Base-by-base conservation (phyloP, 2,329 filamentous ascomycete species). In the Dothistroma septosporum region DNA sequence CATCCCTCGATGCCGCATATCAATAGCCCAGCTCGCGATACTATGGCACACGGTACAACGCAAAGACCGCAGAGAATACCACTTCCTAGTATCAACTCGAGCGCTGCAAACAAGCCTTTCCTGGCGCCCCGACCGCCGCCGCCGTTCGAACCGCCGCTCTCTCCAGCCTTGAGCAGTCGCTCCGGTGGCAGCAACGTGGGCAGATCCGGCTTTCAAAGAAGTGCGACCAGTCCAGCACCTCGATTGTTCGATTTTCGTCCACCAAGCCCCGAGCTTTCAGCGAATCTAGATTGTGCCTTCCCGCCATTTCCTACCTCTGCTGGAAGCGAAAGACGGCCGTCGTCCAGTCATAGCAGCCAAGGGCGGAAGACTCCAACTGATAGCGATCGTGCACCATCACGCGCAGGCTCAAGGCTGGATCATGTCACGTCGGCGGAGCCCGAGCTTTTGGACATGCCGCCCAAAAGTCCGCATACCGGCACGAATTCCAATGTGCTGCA, bases 121-220 rank as follows among this genome's bases (percentile, higher is more conserved):
- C 67, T 70, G 24, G 69, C 65, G 24, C 68, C 70, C 21, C 54
- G 32, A 37, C 67, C 61, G n/a, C 35, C 86, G n/a, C 35, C 86
- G 85, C 46, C 82, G 80, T 64, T 83, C 82, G 78, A 83, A 28
- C 90, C 89, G 24, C 72, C 72, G 1, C 55, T 70, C 21, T 72
- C 71, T 49, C 71, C 73, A 68, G 79, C 71, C 61, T 44, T 63
- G 33, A 73, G 72, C 56, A 55, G 53, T 12, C 59, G 67, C 31
- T 71, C 68, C 6, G 63, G 61, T 7, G 65, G 64, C 57, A 70
- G 68, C 47, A 58, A 61, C 37, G 62, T 64, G 14, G 61, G 63
- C 21, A 76, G 71, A 14, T 66, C 68, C 19, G 59, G 58, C 7
- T 58, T 59, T 24, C 52, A 60, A 21, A 64, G 73, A 19, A 71